phyloP scores from a whole-genome alignment of 2,329 filamentous ascomycete species.

The Graphilbum fragrans region DNA sequence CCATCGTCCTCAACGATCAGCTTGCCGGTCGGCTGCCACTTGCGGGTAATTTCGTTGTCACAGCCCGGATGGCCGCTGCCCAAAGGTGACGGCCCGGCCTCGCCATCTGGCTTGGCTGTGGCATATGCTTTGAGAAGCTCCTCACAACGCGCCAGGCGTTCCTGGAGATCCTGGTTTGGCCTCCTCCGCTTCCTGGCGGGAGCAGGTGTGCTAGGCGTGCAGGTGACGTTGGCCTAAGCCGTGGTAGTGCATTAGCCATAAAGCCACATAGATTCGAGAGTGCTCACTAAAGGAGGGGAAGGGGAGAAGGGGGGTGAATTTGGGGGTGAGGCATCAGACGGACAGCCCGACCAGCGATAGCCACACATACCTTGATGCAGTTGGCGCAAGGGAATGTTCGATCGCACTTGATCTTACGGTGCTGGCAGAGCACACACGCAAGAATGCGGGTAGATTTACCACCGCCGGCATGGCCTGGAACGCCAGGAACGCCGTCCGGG shows the following conservation, averaged over 20 bases:
- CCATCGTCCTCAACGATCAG: slow-evolving; percentile 44
- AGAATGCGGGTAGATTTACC: slow-evolving; percentile 32
- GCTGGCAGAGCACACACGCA: slow-evolving; percentile 45
- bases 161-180: slow-evolving; percentile 50
- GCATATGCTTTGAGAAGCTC: slow-evolving; percentile 47
- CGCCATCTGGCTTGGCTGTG: slow-evolving; percentile 16
- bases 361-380: slow-evolving; percentile 41
- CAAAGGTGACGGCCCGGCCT: slow-evolving; percentile 12
- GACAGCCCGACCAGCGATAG: background rate
- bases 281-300: background rate
- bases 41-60: slow-evolving; percentile 18
- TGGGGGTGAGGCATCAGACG: background rate
- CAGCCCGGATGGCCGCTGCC: slow-evolving; percentile 12
- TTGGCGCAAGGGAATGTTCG: slow-evolving; percentile 47
- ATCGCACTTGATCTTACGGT: slow-evolving; percentile 52
- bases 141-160: slow-evolving; percentile 46
- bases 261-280: background rate
- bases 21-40: slow-evolving; percentile 36
- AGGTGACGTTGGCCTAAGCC: slow-evolving; percentile 43
- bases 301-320: background rate
- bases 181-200: slow-evolving; percentile 46
- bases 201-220: slow-evolving; percentile 47
- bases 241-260: background rate
- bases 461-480: background rate
- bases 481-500: background rate